phyloP scores from a whole-genome alignment of 495 filamentous ascomycete species.

The Penicillium antarcticum region DNA sequence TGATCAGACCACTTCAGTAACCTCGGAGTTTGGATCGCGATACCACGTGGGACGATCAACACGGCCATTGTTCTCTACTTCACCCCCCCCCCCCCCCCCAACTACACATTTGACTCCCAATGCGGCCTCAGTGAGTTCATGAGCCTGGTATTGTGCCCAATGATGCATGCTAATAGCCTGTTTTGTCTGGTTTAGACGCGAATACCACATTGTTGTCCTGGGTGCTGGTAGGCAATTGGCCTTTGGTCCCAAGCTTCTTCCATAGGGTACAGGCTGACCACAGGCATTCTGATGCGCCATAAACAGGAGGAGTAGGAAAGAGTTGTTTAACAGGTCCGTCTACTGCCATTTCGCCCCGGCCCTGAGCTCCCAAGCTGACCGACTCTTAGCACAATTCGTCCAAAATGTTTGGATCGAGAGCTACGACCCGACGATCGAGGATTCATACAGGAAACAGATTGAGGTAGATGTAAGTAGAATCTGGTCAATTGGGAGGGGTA shows the following conservation, averaged over 20 bases:
- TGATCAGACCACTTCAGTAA: not conserved
- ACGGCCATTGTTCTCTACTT: constrained; percentile 4
- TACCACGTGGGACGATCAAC: constrained; percentile 14
- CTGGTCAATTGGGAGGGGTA: not conserved
- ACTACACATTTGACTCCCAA: constrained; percentile 25
- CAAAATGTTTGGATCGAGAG: constrained; percentile 99
- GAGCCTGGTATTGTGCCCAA: constrained; percentile 5
- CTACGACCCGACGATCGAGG: constrained; percentile 98
- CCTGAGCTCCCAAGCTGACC: constrained; percentile 11
- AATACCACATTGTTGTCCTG: constrained; percentile 90
- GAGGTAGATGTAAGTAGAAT: constrained; percentile 80
- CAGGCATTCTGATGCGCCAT: constrained; percentile 2
- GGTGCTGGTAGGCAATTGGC: constrained; percentile 66
- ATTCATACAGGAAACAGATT: constrained; percentile 93
- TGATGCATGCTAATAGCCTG: constrained; percentile 21
- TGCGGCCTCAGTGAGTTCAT: constrained; percentile 52
- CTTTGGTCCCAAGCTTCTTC: not conserved
- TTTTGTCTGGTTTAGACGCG: constrained; percentile 50
- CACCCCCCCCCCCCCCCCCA: no score
- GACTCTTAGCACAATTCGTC: constrained; percentile 83
- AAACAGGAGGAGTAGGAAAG: constrained; percentile 89
- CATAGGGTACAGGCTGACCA: constrained; percentile 8
- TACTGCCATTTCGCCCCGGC: constrained; percentile 1
- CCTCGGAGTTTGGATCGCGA: not conserved
- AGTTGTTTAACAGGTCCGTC: constrained; percentile 90